A percentile compares a stretch with the other conserved stretches of the same genome.
These are phyloP conservation scores for Prunus mume DNA, from an alignment of 306 rosid genomes.

Conservation along the genomic window DNA sequence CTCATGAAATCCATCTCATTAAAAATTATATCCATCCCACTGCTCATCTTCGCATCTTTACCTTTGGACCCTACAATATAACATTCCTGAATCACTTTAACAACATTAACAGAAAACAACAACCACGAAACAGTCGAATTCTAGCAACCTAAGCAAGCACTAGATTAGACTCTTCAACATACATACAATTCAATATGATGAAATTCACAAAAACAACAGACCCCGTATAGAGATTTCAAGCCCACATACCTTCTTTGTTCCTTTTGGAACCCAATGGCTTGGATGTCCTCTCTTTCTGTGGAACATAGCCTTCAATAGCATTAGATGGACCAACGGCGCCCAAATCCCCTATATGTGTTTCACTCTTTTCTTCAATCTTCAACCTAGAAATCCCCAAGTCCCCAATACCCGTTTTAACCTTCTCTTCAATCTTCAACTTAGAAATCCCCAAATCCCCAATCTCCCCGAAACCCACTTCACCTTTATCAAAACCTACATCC, in stretches of 20 bases:
- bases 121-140: background rate
- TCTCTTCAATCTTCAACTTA: constrained; percentile 65
- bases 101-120: constrained; percentile 12
- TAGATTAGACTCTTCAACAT: constrained; percentile 4
- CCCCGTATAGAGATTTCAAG: constrained; percentile 13
- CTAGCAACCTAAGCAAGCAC: constrained; percentile 18
- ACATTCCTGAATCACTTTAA: constrained; percentile 48
- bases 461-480: constrained; percentile 38
- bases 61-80: constrained; percentile 62
- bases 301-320: constrained; percentile 96
- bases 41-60: constrained; percentile 28
- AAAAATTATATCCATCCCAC: constrained; percentile 25
- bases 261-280: constrained; percentile 37
- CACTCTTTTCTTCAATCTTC: constrained; percentile 71
- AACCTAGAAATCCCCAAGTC: constrained; percentile 50
- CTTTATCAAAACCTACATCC: constrained; percentile 30
- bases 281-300: constrained; percentile 36
- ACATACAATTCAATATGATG: constrained; percentile 1
- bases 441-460: constrained; percentile 54
- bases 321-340: constrained; percentile 81
- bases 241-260: constrained; percentile 47
- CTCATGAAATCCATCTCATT: constrained; percentile 67
- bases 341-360: constrained; percentile 38
- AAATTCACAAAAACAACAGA: background rate
- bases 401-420: constrained; percentile 37